A percentile compares a stretch with the other conserved stretches of the same genome.
Conservation (phyloP, 2,329 filamentous ascomycete genomes). For the Verticillium albo-atrum region DNA sequence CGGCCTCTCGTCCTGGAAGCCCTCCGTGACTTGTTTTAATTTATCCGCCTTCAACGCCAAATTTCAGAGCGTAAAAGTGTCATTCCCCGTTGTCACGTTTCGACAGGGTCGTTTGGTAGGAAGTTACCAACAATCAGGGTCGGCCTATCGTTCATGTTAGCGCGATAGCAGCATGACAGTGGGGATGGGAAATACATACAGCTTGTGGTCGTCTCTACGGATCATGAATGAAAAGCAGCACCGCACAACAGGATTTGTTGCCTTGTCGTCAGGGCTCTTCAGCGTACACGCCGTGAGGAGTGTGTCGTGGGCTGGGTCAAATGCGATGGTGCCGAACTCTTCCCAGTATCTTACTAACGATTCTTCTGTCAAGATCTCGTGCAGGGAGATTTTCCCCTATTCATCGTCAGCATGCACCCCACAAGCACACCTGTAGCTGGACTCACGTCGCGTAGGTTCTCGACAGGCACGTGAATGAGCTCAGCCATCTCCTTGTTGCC, state of each 20-base stretch:
- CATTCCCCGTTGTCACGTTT: slow-evolving; percentile 15
- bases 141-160: slow-evolving; percentile 56
- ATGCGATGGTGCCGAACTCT: slow-evolving; percentile 96
- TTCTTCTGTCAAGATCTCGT: slow-evolving; percentile 93
- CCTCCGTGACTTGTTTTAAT: slow-evolving; percentile 1
- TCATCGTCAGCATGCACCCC: slow-evolving; percentile 10
- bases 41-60: slow-evolving; percentile 2
- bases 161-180: slow-evolving; percentile 1
- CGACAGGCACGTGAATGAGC: slow-evolving; percentile 87
- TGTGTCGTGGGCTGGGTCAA: slow-evolving; percentile 89
- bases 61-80: slow-evolving; percentile 25
- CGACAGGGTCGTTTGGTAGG: slow-evolving; percentile 69
- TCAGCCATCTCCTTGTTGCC: slow-evolving; percentile 99
- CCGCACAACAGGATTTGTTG: slow-evolving; percentile 69
- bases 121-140: slow-evolving; percentile 97
- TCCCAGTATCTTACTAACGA: slow-evolving; percentile 98
- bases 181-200: slow-evolving; percentile 57
- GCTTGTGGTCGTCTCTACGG: slow-evolving; percentile 87
- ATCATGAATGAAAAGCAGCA: slow-evolving; percentile 99
- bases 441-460: slow-evolving; percentile 83
- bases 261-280: slow-evolving; percentile 71
- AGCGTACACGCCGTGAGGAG: slow-evolving; percentile 90
- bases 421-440: background rate
- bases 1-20: background rate
- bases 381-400: slow-evolving; percentile 88